Conservation (phyloP, 2,329 filamentous ascomycete genomes). For the Penicillium sp. region DNA sequence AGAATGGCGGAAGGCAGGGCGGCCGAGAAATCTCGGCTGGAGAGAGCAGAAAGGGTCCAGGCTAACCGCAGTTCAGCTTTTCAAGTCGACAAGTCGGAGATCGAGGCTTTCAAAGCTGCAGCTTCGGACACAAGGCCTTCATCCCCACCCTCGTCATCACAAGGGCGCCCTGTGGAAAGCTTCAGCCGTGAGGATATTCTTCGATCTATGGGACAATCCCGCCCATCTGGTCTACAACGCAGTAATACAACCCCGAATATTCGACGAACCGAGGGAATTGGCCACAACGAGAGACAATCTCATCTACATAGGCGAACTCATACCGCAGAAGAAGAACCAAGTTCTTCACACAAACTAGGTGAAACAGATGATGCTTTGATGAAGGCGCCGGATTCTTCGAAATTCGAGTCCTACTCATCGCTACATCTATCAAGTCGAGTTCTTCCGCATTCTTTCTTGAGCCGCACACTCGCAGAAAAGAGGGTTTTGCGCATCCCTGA, state of each 20-base stretch:
- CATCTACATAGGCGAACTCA: slow-evolving; percentile 25
- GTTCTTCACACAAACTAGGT: slow-evolving; percentile 20
- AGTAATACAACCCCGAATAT: slow-evolving; percentile 37
- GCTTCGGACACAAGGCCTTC: slow-evolving; percentile 34
- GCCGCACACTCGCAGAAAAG: slow-evolving; percentile 74
- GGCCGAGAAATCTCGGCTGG: slow-evolving; percentile 39
- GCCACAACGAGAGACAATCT: slow-evolving; percentile 18
- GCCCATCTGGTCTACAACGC: slow-evolving; percentile 31
- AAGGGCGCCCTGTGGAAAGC: slow-evolving; percentile 47
- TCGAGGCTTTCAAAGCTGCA: slow-evolving; percentile 43
- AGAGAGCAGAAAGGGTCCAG: slow-evolving; percentile 38
- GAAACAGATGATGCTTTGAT: slow-evolving; percentile 15
- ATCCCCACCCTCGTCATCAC: slow-evolving; percentile 47
- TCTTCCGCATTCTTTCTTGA: slow-evolving; percentile 75
- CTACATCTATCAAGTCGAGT: slow-evolving; percentile 80
- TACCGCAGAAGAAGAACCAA: slow-evolving; percentile 22
- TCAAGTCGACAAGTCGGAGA: slow-evolving; percentile 42
- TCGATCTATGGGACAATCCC: slow-evolving; percentile 31
- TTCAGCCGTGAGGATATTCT: slow-evolving; percentile 65
- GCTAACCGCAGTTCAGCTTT: slow-evolving; percentile 45
- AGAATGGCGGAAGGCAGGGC: slow-evolving; percentile 68
- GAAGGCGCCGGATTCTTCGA: slow-evolving; percentile 52
- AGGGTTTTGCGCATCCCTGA: slow-evolving; percentile 76
- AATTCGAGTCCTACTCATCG: slow-evolving; percentile 83
- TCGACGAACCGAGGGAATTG: slow-evolving; percentile 14